Evolutionary conservation across 1,284 basidiomycete genomes (phyloP).

Genomic region (Ceratobasidium sp.): DNA sequence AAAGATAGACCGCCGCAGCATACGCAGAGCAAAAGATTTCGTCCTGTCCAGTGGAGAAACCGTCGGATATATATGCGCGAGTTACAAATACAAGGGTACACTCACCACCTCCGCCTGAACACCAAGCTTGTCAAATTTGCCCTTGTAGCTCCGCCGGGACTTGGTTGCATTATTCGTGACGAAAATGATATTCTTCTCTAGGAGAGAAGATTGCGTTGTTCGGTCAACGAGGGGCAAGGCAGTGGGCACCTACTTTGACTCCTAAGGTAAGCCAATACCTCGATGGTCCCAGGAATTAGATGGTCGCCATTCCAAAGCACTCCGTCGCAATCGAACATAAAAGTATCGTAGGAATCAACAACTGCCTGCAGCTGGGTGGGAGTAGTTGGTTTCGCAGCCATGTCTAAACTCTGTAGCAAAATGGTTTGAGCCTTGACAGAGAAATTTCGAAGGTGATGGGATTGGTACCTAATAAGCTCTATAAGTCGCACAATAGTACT

Average conservation of each 20-base stretch:
- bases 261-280: constrained; percentile 73
- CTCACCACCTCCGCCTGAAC: constrained; percentile 83
- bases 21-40: constrained; percentile 97
- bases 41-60: constrained; percentile 61
- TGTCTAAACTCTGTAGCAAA: neutral
- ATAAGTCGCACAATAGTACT: neutral
- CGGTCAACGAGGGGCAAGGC: neutral
- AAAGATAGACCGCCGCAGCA: constrained; percentile 91
- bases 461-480: neutral
- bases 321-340: constrained; percentile 97
- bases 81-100: constrained; percentile 45
- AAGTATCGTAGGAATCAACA: constrained; percentile 84
- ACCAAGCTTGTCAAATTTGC: constrained; percentile 89
- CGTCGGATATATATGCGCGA: constrained; percentile 19
- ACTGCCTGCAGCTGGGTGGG: constrained; percentile 52
- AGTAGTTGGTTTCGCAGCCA: constrained; percentile 29
- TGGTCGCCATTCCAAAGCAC: constrained; percentile 91
- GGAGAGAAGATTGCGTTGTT: constrained; percentile 41
- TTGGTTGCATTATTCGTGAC: constrained; percentile 99
- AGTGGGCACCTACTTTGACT: constrained; percentile 63
- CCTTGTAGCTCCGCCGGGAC: constrained; percentile 84
- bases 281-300: constrained; percentile 76
- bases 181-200: constrained; percentile 89
- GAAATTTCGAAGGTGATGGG: neutral
- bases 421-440: neutral